Conservation (phyloP, 768 basidiomycete species). For the Termitomyces sp. region DNA sequence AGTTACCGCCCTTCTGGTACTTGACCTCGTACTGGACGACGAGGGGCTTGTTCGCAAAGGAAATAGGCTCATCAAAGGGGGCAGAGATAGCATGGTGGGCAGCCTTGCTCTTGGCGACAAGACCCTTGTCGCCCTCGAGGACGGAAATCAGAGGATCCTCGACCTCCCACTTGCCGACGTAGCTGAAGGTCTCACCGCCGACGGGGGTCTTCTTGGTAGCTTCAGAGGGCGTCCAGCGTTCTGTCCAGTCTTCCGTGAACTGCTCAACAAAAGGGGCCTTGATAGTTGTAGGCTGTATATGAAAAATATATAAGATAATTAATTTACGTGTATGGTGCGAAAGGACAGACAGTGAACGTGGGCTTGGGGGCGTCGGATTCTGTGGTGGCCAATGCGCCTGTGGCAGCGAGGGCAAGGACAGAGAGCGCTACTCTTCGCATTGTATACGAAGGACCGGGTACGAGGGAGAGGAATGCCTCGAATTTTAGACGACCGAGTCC, state of each 20-base stretch:
- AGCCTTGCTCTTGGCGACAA: conserved; percentile 95
- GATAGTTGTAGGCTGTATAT: conserved; percentile 67
- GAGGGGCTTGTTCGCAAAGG: conserved; percentile 80
- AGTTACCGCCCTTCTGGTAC: conserved; percentile 98
- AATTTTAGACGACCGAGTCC: conserved; percentile 20
- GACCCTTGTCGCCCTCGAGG: conserved; percentile 83
- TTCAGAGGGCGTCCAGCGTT: conserved; percentile 94
- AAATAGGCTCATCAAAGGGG: conserved; percentile 72
- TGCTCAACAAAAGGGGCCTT: conserved; percentile 94
- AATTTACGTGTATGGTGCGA: conserved; percentile 9
- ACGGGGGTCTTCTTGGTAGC: conserved; percentile 98
- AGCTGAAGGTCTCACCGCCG: conserved; percentile 93
- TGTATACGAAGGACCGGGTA: conserved; percentile 63
- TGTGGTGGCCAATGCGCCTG: conserved; percentile 56
- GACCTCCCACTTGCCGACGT: conserved; percentile 96
- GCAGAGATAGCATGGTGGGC: conserved; percentile 99
- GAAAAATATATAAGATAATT: conserved; percentile 12
- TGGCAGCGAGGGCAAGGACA: conserved; percentile 63
- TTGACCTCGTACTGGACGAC: conserved; percentile 99
- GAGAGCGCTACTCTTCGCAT: conserved; percentile 92
- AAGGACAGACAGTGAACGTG: conserved; percentile 57
- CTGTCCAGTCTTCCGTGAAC: conserved; percentile 86
- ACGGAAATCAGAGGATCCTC: conserved; percentile 80
- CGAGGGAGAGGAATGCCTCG: conserved; percentile 29
- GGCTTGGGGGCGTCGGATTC: conserved; percentile 55